Conservation (phyloP, 768 basidiomycete genomes). For the Amanita molliuscula region DNA sequence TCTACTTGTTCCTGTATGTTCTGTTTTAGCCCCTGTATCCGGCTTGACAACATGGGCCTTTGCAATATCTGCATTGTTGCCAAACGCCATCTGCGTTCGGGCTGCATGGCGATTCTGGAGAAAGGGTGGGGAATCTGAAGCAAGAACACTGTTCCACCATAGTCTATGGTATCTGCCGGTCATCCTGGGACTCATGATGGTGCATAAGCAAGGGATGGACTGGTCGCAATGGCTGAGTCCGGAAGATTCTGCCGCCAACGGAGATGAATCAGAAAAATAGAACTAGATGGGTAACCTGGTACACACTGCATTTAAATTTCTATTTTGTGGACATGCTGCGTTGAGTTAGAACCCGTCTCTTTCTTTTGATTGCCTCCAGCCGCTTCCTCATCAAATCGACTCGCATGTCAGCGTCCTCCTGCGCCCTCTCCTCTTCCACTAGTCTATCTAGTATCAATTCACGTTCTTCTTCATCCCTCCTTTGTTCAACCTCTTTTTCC, state of each 20-base stretch:
- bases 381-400: slow-evolving; percentile 55
- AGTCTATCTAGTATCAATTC: slow-evolving; percentile 76
- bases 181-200: slow-evolving; percentile 87
- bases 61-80: slow-evolving; percentile 62
- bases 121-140: slow-evolving; percentile 63
- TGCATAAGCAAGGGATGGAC: slow-evolving; percentile 80
- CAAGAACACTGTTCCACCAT: slow-evolving; percentile 67
- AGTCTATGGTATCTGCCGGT: slow-evolving; percentile 88
- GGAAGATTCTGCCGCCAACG: neutral
- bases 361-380: slow-evolving; percentile 44
- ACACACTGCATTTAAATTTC: neutral
- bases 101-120: slow-evolving; percentile 74
- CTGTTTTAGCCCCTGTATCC: slow-evolving; percentile 73
- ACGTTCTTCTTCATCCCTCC: slow-evolving; percentile 19
- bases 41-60: slow-evolving; percentile 93
- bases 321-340: slow-evolving; percentile 6
- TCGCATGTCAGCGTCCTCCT: slow-evolving; percentile 80
- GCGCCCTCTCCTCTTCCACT: slow-evolving; percentile 74
- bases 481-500: slow-evolving; percentile 15
- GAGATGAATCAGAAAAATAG: neutral
- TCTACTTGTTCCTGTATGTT: slow-evolving; percentile 69
- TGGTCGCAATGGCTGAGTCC: slow-evolving; percentile 59
- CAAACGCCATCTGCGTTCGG: slow-evolving; percentile 60
- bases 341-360: slow-evolving; percentile 16
- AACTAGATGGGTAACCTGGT: neutral